Percentiles rank a stretch among this genome's conserved stretches.
Evolutionary conservation across 1,284 basidiomycete genomes (phyloP).

Genomic region (Sporisorium sorghi): DNA sequence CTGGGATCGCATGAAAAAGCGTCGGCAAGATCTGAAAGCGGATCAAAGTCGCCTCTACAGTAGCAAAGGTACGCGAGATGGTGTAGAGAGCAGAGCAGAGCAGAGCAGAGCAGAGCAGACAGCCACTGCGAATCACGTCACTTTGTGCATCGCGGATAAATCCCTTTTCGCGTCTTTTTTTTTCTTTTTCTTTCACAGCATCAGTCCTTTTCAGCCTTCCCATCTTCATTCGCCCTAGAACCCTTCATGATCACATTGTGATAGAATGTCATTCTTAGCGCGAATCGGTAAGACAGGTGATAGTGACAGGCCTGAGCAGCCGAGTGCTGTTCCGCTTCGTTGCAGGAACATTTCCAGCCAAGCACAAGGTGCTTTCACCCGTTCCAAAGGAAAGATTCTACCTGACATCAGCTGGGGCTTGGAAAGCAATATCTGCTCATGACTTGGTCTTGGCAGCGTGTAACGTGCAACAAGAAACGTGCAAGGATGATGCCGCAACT

Average conservation of each 20-base stretch:
- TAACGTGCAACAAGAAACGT: not conserved
- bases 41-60: not conserved
- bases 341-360: no score
- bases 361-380: no score
- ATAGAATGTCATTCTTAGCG: no score
- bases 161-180: not conserved
- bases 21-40: not conserved
- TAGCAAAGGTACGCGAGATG: no score
- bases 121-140: not conserved
- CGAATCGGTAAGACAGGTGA: no score
- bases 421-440: not conserved
- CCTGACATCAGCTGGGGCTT: not conserved
- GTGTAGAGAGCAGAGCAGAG: no score
- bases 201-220: no score
- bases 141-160: conserved; percentile 7
- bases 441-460: conserved; percentile 8
- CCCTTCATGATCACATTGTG: no score
- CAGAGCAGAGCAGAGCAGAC: no score
- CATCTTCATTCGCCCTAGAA: not conserved
- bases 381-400: not conserved
- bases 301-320: no score
- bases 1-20: conserved; percentile 23
- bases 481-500: not conserved
- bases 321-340: no score
- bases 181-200: not conserved